These are phyloP conservation scores for Collybia sordida DNA, from an alignment of 768 basidiomycete species.

Conservation along the genomic window DNA sequence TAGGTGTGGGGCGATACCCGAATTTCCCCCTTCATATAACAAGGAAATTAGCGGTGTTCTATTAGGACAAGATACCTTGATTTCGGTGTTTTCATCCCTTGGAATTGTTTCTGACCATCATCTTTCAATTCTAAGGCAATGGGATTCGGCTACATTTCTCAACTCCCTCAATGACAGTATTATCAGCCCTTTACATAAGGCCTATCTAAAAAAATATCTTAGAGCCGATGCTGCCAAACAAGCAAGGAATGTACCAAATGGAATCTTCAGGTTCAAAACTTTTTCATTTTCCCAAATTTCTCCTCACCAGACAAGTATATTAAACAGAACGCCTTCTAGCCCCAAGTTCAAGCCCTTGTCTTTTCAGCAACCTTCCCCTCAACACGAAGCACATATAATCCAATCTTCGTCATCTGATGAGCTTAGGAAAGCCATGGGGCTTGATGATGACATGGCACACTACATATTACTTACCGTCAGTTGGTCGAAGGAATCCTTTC, in stretches of 20 bases:
- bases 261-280: background rate
- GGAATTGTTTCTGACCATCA: constrained; percentile 9
- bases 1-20: constrained; percentile 1
- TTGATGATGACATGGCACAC: background rate
- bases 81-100: background rate
- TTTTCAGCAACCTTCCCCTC: constrained; percentile 3
- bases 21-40: background rate
- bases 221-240: background rate
- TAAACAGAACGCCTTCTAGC: background rate
- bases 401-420: background rate
- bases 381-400: background rate
- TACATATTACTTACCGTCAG: background rate
- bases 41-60: background rate
- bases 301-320: background rate
- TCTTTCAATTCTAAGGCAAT: constrained; percentile 1
- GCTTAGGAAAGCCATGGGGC: constrained; percentile 1
- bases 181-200: constrained; percentile 1
- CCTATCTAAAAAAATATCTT: background rate
- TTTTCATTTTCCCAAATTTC: no score
- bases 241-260: background rate
- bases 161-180: background rate
- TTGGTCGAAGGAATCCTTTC: background rate
- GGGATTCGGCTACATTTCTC: constrained; percentile 2
- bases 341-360: background rate
- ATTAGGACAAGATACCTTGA: background rate